These are phyloP conservation scores for Paramecium bursaria DNA, from an alignment of 73 alveolate species.

Conservation along the genomic window DNA sequence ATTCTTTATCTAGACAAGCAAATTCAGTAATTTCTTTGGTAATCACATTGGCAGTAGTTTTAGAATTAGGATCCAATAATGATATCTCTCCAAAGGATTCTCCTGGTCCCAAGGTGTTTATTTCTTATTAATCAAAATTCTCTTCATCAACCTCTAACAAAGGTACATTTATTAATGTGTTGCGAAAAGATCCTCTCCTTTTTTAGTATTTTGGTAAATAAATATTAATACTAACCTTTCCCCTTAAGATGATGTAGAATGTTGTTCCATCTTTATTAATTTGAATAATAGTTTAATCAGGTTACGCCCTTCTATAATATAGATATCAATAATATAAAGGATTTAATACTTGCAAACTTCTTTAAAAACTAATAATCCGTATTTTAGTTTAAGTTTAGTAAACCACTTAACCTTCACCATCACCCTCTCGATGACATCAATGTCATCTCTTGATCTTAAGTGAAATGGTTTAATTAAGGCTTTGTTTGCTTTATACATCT, in stretches of 20 bases:
- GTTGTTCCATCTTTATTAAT: slow-evolving; percentile 36
- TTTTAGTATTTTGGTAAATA: slow-evolving; percentile 34
- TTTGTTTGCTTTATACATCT: slow-evolving; percentile 20
- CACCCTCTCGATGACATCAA: slow-evolving; percentile 8
- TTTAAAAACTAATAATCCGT: slow-evolving; percentile 33
- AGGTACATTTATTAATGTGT: no score
- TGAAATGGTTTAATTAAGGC: slow-evolving; percentile 28
- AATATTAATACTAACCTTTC: slow-evolving; percentile 24
- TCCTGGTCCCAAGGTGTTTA: neutral
- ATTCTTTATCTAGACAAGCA: slow-evolving; percentile 44
- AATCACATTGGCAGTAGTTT: slow-evolving; percentile 19
- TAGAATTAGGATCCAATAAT: slow-evolving; percentile 32
- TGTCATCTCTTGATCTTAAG: slow-evolving; percentile 21
- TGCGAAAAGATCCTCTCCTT: no score
- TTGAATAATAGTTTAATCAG: neutral
- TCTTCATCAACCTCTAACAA: slow-evolving; percentile 4
- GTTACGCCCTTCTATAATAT: slow-evolving; percentile 29
- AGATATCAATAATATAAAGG: no score
- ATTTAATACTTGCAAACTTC: slow-evolving; percentile 54
- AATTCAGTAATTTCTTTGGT: slow-evolving; percentile 32
- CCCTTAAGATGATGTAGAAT: slow-evolving; percentile 30
- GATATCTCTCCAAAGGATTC: slow-evolving; percentile 48
- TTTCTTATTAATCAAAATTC: slow-evolving; percentile 20
- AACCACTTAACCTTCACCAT: slow-evolving; percentile 48
- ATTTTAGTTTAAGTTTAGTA: slow-evolving; percentile 20